Evolutionary conservation across 2,329 filamentous ascomycete genomes (phyloP).

Genomic region (Akanthomyces uredinophilus): DNA sequence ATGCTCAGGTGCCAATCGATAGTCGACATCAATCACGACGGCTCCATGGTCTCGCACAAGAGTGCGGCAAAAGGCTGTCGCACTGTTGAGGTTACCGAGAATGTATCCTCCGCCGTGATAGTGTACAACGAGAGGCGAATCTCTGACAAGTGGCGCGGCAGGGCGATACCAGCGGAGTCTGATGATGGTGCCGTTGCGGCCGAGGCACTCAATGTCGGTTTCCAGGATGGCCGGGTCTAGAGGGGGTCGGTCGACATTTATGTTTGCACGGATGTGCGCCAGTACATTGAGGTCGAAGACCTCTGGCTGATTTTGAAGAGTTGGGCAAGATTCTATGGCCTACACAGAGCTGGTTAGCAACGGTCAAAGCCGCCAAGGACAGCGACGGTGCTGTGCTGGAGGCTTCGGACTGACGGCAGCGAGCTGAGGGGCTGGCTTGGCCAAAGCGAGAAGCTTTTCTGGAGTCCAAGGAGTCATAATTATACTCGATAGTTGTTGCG

Average conservation of each 20-base stretch:
- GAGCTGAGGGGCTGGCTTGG: background rate
- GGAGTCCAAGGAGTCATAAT: background rate
- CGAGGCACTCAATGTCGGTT: background rate
- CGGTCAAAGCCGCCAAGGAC: background rate
- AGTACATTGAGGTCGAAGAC: background rate
- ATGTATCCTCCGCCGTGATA: background rate
- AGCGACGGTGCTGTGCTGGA: background rate
- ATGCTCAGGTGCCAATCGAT: background rate
- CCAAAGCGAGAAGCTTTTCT: background rate
- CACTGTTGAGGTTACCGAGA: background rate
- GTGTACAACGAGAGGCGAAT: background rate
- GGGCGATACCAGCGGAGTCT: background rate
- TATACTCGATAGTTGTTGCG: no score
- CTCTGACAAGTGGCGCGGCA: background rate
- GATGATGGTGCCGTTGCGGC: background rate
- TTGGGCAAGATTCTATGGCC: background rate
- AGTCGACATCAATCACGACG: background rate
- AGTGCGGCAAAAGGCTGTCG: background rate
- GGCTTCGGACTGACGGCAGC: background rate
- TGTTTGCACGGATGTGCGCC: background rate
- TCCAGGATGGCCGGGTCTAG: background rate
- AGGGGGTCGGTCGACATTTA: background rate
- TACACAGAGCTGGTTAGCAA: background rate
- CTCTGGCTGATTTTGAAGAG: background rate
- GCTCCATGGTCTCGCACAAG: background rate